Evolutionary conservation across 179 eudicot species (phyloP).

Genomic region (Silene noctiflora): DNA sequence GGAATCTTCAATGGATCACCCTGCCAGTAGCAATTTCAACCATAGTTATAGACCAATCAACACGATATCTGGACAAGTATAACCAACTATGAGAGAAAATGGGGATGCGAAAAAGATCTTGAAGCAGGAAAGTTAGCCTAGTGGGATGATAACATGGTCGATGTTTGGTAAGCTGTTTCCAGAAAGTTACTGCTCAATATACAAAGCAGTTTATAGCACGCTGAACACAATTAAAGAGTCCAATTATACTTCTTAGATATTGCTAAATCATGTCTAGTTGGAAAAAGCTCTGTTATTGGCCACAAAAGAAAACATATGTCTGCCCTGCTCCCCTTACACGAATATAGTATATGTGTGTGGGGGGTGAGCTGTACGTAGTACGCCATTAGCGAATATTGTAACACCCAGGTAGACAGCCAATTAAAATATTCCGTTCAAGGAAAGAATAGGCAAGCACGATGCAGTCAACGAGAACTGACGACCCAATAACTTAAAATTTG

Average conservation of each 20-base stretch:
- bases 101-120: not conserved
- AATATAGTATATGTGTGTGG: too few relatives aligned
- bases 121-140: not conserved
- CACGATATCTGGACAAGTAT: not conserved
- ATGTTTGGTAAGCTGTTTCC: constrained; percentile 12
- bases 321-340: not conserved
- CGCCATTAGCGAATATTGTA: not conserved
- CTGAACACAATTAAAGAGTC: not conserved
- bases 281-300: not conserved
- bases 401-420: not conserved
- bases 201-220: not conserved
- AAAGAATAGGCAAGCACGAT: not conserved
- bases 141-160: not conserved
- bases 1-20: constrained; percentile 83
- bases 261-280: not conserved
- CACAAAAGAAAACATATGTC: not conserved
- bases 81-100: not conserved
- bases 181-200: not conserved
- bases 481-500: not conserved
- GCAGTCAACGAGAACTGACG: not conserved
- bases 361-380: not conserved
- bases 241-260: not conserved
- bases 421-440: not conserved
- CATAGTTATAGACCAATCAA: constrained; percentile 7
- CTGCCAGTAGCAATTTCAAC: constrained; percentile 34